These are phyloP conservation scores for Rhynchospora pubera DNA, from an alignment of 176 grass and related monocot species.

Conservation along the genomic window DNA sequence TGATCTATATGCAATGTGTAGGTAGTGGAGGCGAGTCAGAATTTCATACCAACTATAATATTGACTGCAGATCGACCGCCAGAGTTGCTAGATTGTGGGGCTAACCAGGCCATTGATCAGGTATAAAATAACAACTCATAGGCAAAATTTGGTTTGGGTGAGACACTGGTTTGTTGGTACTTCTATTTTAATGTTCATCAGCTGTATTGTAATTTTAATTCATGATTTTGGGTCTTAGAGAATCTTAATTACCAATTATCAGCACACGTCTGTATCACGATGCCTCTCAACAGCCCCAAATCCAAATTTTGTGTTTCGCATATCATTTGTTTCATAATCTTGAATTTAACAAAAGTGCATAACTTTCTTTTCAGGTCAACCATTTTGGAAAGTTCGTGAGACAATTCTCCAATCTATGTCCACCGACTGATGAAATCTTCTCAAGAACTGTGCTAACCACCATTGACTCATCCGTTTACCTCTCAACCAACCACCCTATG, in stretches of 20 bases:
- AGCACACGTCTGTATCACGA: neutral
- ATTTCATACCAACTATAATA: constrained; percentile 77
- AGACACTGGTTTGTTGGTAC: neutral
- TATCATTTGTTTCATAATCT: neutral
- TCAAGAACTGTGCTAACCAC: constrained; percentile 81
- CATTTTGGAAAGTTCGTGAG: constrained; percentile 83
- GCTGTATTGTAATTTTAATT: neutral
- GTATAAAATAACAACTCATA: constrained; percentile 27
- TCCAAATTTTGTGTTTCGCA: neutral
- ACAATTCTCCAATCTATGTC: constrained; percentile 71
- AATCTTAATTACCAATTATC: neutral
- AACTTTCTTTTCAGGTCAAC: constrained; percentile 62
- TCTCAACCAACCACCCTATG: constrained; percentile 60
- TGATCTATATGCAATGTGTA: constrained; percentile 29
- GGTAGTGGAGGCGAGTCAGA: constrained; percentile 91
- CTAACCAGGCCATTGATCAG: constrained; percentile 95
- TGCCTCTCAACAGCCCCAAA: neutral
- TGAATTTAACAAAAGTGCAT: neutral
- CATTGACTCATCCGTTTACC: constrained; percentile 70
- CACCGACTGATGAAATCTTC: constrained; percentile 60
- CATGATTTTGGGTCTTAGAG: neutral
- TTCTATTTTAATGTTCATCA: neutral
- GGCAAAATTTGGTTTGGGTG: neutral
- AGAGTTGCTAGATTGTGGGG: constrained; percentile 83
- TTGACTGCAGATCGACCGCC: constrained; percentile 92